Evolutionary conservation across 176 grass and related monocot species (phyloP), one percentile per base, ranked within the genome.

Genomic region (Urochloa ruziziensis): DNA sequence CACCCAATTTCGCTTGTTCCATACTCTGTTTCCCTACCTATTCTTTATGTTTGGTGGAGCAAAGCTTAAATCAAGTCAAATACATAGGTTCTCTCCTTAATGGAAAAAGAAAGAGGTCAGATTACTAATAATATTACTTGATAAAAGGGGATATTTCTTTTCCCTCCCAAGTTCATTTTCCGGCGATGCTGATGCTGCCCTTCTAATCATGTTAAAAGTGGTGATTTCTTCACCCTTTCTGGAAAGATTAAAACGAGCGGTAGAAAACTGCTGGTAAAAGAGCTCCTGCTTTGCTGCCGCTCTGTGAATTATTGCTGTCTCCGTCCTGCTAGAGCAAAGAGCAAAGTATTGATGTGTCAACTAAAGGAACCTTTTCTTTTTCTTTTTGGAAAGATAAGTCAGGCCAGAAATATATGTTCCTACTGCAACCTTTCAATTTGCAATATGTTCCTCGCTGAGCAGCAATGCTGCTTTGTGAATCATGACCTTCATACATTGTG

Each of bases 271-370:
- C 14, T 27, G 30, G 77, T 62, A 81, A 89, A 82, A 82, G 71
- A 85, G 83, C 0, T 10, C 16, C 52, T 70, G 44, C 83, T 89
- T 82, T 89, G 54, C 54, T 89, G 54, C 54, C 85, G 27, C 71
- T 23, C 18, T 32, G 77, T 33, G 77, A 64, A 74, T 89, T 70
- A 76, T 63, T 82, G 83, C 63, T 35, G 53, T 56, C 70, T 54
- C 53, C 43, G 6, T 73, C 53, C 33, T 62, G 32, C 77, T 21
- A 35, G 10, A 24, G 13, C 75, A 46, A 62, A 70, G 62, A n/a
- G 12, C 76, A 47, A 63, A 71, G 70, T 8, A 13, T 63, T 1
- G 42, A 77, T 77, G 23, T 33, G 23, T 33, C 19, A 64, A 70
- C 18, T 18, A 64, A 82, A 89, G 83, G 9, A 0, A 0, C 33